Evolutionary conservation across 169 alveolate genomes (phyloP), one percentile per base, ranked within the genome.

Genomic region (Eimeria tenella): DNA sequence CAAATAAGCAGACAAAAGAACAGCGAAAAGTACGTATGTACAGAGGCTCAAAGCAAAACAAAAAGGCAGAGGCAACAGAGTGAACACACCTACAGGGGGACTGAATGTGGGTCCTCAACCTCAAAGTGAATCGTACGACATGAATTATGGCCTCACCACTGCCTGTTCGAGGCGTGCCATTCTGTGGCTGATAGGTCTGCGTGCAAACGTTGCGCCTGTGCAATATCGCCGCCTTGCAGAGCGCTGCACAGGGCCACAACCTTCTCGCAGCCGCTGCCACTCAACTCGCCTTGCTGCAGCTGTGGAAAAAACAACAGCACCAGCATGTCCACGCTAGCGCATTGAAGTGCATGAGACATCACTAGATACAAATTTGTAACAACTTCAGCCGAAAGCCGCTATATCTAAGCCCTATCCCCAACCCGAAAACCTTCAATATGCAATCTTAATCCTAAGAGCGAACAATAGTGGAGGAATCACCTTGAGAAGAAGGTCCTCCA

Each of bases 161-260:
- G 50, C 23, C 82, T 70, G 77, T 74, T 88, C 8, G 77, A 31
- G 17, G 88, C 53, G 25, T 52, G 87, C 94, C 94, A 88, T 23
- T 88, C 94, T 5, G 94, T 88, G 0, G 94, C 55, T 11, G 94
- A 88, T 15, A 88, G 87, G 15, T 88, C 94, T 53, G 94, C 94
- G 55, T 88, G 94, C 58, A 88, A 49, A 13, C 82, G 58, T 88
- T 88, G 94, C 10, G 94, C 88, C 79, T 88, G 94, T 42, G 25
- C 49, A 65, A 19, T 5, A 6, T 88, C 84, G 8, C 70, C 87
- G 60, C 56, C 73, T 25, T 71, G 70, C 21, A 88, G 23, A 15
- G 60, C 55, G 1, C 58, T 68, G 75, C 94, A 88, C 60, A 88
- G 75, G 75, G 49, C 73, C 58, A 74, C 55, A 68, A 88, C n/a